A percentile compares a stretch with the other conserved stretches of the same genome.
phyloP scores from a whole-genome alignment of 1,284 basidiomycete species.

The Gymnopus androsaceus region DNA sequence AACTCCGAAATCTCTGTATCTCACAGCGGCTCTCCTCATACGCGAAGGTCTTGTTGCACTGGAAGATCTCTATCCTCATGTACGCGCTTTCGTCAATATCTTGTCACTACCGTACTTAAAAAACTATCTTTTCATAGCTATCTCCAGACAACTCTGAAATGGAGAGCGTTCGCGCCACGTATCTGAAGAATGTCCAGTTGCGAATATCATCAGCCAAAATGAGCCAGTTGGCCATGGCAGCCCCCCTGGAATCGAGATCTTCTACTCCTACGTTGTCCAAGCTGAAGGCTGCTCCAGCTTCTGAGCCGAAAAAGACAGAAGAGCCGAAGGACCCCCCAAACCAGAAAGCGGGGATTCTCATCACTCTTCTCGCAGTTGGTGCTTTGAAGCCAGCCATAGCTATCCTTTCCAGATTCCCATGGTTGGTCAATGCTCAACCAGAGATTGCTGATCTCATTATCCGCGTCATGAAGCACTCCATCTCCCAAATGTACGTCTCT shows the following conservation, averaged over 20 bases:
- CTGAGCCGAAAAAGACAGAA: slow-evolving; percentile 44
- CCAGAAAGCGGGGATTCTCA: slow-evolving; percentile 81
- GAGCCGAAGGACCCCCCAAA: slow-evolving; percentile 63
- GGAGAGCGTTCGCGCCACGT: slow-evolving; percentile 67
- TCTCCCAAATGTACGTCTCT: slow-evolving; percentile 69
- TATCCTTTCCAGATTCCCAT: slow-evolving; percentile 82
- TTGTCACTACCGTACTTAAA: slow-evolving; percentile 6
- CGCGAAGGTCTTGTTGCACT: slow-evolving; percentile 85
- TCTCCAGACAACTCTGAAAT: slow-evolving; percentile 77
- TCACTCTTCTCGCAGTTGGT: slow-evolving; percentile 86
- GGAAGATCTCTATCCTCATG: slow-evolving; percentile 86
- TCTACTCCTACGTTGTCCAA: slow-evolving; percentile 36
- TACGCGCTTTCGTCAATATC: slow-evolving; percentile 36
- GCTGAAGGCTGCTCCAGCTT: slow-evolving; percentile 33
- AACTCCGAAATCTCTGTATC: slow-evolving; percentile 73
- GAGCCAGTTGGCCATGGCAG: slow-evolving; percentile 88
- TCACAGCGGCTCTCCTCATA: slow-evolving; percentile 86
- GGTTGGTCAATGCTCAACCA: slow-evolving; percentile 81
- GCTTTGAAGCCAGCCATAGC: slow-evolving; percentile 77
- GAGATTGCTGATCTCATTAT: slow-evolving; percentile 86
- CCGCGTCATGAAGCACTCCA: slow-evolving; percentile 68
- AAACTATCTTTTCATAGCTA: slow-evolving; percentile 53
- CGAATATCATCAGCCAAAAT: slow-evolving; percentile 68
- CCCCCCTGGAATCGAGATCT: slow-evolving; percentile 73
- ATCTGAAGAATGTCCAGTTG: slow-evolving; percentile 65